These are phyloP conservation scores for Penicillium sp. DNA, from an alignment of 2,329 filamentous ascomycete genomes.

Conservation along the genomic window DNA sequence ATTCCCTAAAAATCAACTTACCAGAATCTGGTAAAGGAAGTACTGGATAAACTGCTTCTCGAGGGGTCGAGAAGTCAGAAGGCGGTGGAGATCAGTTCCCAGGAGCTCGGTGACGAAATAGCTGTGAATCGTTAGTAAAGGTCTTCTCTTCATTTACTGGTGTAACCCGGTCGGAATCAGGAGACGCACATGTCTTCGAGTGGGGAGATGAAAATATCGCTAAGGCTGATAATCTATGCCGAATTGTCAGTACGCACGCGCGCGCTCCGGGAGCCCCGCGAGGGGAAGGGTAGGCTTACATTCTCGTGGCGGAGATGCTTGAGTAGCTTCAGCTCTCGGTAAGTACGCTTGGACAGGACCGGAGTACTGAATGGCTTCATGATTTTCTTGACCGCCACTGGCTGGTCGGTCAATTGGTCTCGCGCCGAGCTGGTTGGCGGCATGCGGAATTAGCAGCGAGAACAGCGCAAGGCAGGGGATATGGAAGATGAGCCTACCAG, in stretches of 20 bases:
- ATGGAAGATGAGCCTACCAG: slow-evolving; percentile 63
- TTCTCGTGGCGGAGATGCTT: slow-evolving; percentile 98
- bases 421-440: slow-evolving; percentile 73
- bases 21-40: slow-evolving; percentile 98
- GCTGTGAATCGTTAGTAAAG: slow-evolving; percentile 48
- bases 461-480: not conserved
- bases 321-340: slow-evolving; percentile 93
- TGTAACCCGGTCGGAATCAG: not conserved
- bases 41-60: slow-evolving; percentile 99
- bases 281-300: slow-evolving; percentile 52
- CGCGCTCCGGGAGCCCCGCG: not conserved
- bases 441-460: slow-evolving; percentile 15
- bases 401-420: slow-evolving; percentile 94
- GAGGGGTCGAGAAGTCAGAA: slow-evolving; percentile 89
- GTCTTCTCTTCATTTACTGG: not conserved
- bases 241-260: slow-evolving; percentile 14
- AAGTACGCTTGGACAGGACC: slow-evolving; percentile 94
- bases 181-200: slow-evolving; percentile 88
- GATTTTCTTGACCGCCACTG: slow-evolving; percentile 99
- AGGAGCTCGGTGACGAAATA: slow-evolving; percentile 98
- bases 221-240: slow-evolving; percentile 85
- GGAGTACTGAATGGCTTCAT: slow-evolving; percentile 99
- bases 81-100: slow-evolving; percentile 91
- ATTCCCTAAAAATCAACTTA: slow-evolving; percentile 49
- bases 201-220: slow-evolving; percentile 99